phyloP scores from a whole-genome alignment of 768 basidiomycete genomes.

The Tephrocybe sp. region DNA sequence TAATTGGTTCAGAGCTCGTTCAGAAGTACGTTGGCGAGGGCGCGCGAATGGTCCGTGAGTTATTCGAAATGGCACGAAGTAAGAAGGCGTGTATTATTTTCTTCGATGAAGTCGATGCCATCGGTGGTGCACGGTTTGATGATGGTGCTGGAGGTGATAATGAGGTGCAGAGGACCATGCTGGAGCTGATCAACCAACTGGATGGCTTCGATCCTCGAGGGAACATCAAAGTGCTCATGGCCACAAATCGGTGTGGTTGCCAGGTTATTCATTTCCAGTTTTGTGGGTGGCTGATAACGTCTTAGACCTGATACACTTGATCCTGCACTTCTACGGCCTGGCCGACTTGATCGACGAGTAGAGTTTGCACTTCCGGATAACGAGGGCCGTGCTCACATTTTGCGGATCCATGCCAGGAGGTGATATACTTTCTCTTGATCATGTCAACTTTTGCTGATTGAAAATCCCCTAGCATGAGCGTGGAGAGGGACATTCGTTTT shows the following conservation, averaged over 20 bases:
- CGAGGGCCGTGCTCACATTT: slow-evolving; percentile 94
- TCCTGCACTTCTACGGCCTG: slow-evolving; percentile 92
- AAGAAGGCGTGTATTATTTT: slow-evolving; percentile 99
- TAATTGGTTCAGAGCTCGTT: slow-evolving; percentile 98
- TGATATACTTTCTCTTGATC: slow-evolving; percentile 23
- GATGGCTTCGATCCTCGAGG: slow-evolving; percentile 98
- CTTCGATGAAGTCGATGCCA: slow-evolving; percentile 98
- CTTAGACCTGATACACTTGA: slow-evolving; percentile 94
- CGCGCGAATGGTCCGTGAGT: slow-evolving; percentile 95
- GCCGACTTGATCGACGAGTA: slow-evolving; percentile 93
- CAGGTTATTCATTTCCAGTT: background rate
- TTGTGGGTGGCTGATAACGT: slow-evolving; percentile 3
- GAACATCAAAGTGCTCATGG: slow-evolving; percentile 99
- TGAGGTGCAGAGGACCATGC: slow-evolving; percentile 98
- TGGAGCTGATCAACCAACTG: slow-evolving; percentile 97
- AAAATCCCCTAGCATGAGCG: slow-evolving; percentile 73
- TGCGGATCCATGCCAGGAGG: slow-evolving; percentile 96
- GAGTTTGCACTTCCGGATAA: slow-evolving; percentile 95
- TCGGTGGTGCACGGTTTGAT: slow-evolving; percentile 96
- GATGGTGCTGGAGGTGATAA: slow-evolving; percentile 99
- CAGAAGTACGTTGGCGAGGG: slow-evolving; percentile 99
- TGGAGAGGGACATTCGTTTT: slow-evolving; percentile 95
- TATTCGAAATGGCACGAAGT: slow-evolving; percentile 98
- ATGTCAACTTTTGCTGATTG: slow-evolving; percentile 5
- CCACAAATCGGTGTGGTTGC: slow-evolving; percentile 80